Conservation (phyloP, 352 stramenopile genomes). For the Globisporangium mamillatum region DNA sequence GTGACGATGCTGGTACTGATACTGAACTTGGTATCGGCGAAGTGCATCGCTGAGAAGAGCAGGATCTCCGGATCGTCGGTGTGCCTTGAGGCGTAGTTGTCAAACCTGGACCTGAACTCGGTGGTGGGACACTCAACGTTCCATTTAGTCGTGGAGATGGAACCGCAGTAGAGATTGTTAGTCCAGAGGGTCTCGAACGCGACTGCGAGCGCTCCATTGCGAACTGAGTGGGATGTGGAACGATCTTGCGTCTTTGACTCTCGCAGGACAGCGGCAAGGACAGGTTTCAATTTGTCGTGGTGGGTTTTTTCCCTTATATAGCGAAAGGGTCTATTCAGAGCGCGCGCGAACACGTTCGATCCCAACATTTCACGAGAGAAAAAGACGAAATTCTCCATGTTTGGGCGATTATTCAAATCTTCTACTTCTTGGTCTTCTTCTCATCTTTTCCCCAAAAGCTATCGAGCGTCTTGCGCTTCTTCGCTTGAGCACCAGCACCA, state of each 20-base stretch:
- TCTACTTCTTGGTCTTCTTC: slow-evolving; percentile 10
- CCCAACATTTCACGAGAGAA: not conserved
- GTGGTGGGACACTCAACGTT: not conserved
- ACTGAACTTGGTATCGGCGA: slow-evolving; percentile 10
- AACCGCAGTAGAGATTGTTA: slow-evolving; percentile 1
- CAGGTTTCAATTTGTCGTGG: too few relatives aligned
- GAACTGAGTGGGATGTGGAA: not conserved
- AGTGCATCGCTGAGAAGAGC: slow-evolving; percentile 30
- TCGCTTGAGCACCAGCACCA: slow-evolving; percentile 4
- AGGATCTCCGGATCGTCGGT: slow-evolving; percentile 22
- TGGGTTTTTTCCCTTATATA: too few relatives aligned
- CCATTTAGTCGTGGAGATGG: not conserved
- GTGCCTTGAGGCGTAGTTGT: not conserved
- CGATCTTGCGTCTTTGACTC: not conserved
- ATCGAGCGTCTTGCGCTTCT: slow-evolving; percentile 32
- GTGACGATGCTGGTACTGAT: not conserved
- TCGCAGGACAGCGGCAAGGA: too few relatives aligned
- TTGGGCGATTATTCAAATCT: not conserved
- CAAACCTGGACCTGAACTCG: slow-evolving; percentile 12
- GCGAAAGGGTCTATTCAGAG: too few relatives aligned
- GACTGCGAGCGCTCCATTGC: slow-evolving; percentile 16
- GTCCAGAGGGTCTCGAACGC: slow-evolving; percentile 1
- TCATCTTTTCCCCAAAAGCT: slow-evolving; percentile 16
- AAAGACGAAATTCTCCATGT: not conserved
- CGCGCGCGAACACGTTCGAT: not conserved